These are phyloP conservation scores for Melampsora americana DNA, from an alignment of 1,284 basidiomycete species.

Conservation along the genomic window DNA sequence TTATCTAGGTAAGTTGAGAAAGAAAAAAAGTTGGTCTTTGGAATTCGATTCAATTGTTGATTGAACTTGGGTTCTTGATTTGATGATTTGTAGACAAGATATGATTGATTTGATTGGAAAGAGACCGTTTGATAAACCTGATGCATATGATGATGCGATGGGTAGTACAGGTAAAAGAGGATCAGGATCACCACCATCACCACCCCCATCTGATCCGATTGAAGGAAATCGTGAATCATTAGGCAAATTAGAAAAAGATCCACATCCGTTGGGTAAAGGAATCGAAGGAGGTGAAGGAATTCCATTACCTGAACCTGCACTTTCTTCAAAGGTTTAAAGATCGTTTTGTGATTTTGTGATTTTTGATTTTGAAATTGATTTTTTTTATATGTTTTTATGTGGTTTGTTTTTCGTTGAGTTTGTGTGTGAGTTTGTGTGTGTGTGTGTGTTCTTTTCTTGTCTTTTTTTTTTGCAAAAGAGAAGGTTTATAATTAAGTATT, in stretches of 20 bases:
- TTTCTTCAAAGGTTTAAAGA: slow-evolving; percentile 5
- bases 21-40: slow-evolving; percentile 52
- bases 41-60: background rate
- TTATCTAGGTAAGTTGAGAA: slow-evolving; percentile 72
- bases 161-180: slow-evolving; percentile 25
- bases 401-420: too few species aligned
- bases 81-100: slow-evolving; percentile 66
- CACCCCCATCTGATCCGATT: background rate
- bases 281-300: slow-evolving; percentile 39
- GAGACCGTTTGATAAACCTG: slow-evolving; percentile 71
- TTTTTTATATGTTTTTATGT: too few species aligned
- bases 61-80: too few species aligned
- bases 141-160: slow-evolving; percentile 57
- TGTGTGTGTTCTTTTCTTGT: too few species aligned
- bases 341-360: background rate
- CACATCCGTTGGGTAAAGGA: slow-evolving; percentile 29
- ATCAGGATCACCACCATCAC: background rate
- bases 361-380: too few species aligned
- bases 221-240: slow-evolving; percentile 2
- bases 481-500: too few species aligned
- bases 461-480: too few species aligned
- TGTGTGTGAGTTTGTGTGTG: too few species aligned
- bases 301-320: slow-evolving; percentile 27
- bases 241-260: slow-evolving; percentile 13
- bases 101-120: slow-evolving; percentile 81